Conservation (phyloP, 1,284 basidiomycete genomes). For the Papiliotrema flavescens region DNA sequence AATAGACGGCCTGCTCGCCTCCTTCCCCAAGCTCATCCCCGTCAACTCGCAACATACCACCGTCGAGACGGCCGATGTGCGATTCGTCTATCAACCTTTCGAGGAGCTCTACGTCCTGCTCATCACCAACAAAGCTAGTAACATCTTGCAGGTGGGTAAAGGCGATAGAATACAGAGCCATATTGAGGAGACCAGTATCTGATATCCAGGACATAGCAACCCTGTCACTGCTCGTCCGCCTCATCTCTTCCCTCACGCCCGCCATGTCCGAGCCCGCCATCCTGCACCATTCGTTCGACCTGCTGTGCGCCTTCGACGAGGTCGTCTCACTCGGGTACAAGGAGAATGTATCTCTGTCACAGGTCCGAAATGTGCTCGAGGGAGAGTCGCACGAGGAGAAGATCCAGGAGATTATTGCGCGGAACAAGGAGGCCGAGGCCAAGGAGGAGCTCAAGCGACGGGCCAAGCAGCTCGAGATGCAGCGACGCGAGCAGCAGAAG, state of each 20-base stretch:
- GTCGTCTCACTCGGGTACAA: slow-evolving; percentile 91
- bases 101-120: slow-evolving; percentile 97
- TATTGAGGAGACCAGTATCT: no score
- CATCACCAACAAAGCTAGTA: slow-evolving; percentile 96
- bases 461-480: slow-evolving; percentile 97
- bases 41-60: slow-evolving; percentile 95
- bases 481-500: slow-evolving; percentile 85
- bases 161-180: no score
- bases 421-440: slow-evolving; percentile 99
- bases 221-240: slow-evolving; percentile 86
- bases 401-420: slow-evolving; percentile 97
- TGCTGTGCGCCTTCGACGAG: slow-evolving; percentile 95
- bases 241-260: slow-evolving; percentile 88
- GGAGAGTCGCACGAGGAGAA: slow-evolving; percentile 99
- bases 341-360: slow-evolving; percentile 87
- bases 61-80: slow-evolving; percentile 85
- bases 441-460: slow-evolving; percentile 98
- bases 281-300: slow-evolving; percentile 85
- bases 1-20: slow-evolving; percentile 91
- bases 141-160: slow-evolving; percentile 69
- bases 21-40: slow-evolving; percentile 98
- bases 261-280: slow-evolving; percentile 79
- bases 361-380: slow-evolving; percentile 88
- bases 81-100: slow-evolving; percentile 97
- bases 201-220: slow-evolving; percentile 81